Conservation (phyloP, 2,329 filamentous ascomycete genomes). For the Botrytis paeoniae region DNA sequence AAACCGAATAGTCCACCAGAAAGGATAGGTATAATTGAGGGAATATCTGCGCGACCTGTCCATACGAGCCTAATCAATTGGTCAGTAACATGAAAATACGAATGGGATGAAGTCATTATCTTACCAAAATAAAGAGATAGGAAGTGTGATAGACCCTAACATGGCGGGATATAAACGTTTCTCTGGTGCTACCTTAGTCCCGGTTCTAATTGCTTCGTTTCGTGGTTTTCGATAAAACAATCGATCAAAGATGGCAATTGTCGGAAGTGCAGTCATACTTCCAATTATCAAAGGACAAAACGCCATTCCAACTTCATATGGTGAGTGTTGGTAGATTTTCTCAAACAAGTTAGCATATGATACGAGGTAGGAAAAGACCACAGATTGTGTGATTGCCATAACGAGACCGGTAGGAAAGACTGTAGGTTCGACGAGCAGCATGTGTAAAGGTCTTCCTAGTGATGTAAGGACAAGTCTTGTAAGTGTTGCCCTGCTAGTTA, state of each 20-base stretch:
- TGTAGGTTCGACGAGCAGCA: conserved; percentile 23
- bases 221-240: conserved; percentile 10
- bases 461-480: conserved; percentile 12
- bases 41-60: conserved; percentile 27
- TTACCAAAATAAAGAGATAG: conserved; percentile 41
- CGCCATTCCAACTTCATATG: conserved; percentile 21
- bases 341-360: conserved; percentile 22
- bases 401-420: conserved; percentile 17
- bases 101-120: neutral
- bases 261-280: conserved; percentile 8
- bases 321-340: conserved; percentile 15
- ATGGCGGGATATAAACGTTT: conserved; percentile 58
- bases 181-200: conserved; percentile 45
- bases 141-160: conserved; percentile 40
- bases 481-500: neutral
- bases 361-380: conserved; percentile 22
- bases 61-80: conserved; percentile 22
- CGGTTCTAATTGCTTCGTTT: neutral
- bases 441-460: conserved; percentile 22
- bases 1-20: conserved; percentile 48
- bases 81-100: neutral
- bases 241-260: conserved; percentile 12
- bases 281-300: conserved; percentile 20
- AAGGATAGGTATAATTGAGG: conserved; percentile 35
- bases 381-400: conserved; percentile 21